Evolutionary conservation across 2,329 filamentous ascomycete species (phyloP).

Genomic region (Penicillium frequentans): DNA sequence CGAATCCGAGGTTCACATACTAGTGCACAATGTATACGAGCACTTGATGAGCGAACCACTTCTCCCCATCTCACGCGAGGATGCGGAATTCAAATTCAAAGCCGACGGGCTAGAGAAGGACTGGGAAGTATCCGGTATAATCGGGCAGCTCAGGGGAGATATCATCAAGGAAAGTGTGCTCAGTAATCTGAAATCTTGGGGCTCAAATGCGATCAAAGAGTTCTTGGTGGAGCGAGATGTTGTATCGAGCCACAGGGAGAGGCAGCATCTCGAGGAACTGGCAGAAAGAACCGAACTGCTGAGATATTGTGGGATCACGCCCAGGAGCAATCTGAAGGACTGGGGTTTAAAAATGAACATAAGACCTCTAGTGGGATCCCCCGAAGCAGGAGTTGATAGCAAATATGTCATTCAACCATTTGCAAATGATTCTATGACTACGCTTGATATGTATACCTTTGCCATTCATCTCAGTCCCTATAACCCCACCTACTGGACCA

Average conservation of each 20-base stretch:
- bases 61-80: conserved; percentile 14
- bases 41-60: conserved; percentile 24
- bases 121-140: conserved; percentile 3
- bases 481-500: conserved; percentile 40
- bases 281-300: conserved; percentile 22
- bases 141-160: not conserved
- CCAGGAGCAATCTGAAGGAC: conserved; percentile 26
- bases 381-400: not conserved
- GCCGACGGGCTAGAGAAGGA: conserved; percentile 8
- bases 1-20: conserved; percentile 14
- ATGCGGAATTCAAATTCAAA: conserved; percentile 11
- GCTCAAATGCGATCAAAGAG: not conserved
- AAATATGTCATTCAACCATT: conserved; percentile 17
- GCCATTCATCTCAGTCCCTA: conserved; percentile 37
- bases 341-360: conserved; percentile 26
- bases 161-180: conserved; percentile 1
- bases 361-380: not conserved
- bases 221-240: conserved; percentile 16
- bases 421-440: conserved; percentile 5
- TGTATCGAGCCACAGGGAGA: conserved; percentile 9
- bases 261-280: conserved; percentile 18
- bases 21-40: conserved; percentile 35
- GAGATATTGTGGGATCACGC: conserved; percentile 18
- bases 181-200: conserved; percentile 4
- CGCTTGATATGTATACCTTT: conserved; percentile 38